Evolutionary conservation across 2,329 filamentous ascomycete genomes (phyloP), one percentile per base, ranked within the genome.

Genomic region (Curvularia eragrostidis): DNA sequence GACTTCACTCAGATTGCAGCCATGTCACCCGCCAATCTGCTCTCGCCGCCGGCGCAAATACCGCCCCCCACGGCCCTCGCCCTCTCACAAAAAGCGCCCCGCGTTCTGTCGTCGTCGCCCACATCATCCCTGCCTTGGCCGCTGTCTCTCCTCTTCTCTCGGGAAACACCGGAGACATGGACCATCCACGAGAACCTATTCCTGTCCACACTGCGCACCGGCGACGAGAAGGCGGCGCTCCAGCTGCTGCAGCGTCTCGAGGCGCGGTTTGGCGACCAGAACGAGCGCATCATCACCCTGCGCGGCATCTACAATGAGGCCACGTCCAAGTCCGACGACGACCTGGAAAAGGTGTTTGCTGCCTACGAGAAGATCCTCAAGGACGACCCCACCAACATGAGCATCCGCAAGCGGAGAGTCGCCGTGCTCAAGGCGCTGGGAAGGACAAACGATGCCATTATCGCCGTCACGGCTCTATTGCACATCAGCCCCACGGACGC

Each of bases 401-500:
- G 93, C 74, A 78, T 99, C 59, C 83, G 89, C 42, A 99, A 99
- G 80, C 85, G 95, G 61, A 87, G 91, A 44, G 86, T 94, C 58
- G 90, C 93, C 5, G 83, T 98, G 34, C 80, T 98, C 57, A 87
- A 88, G 66, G 90, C 89, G 26, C 83, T 96, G 76, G 88, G 87
- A 28, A 87, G 87, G 68, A 81, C 81, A 1, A 70, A 84, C 1
- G 92, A 97, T 62, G 91, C 95, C 1, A 90, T 93, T 43, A 80
- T 86, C 30, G 87, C 89, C 26, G 79, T 98, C 56, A 87, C 88
- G 61, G 84, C 88, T 55, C 83, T 98, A 26, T 81, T 99, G 46
- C 90, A 96, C 72, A 88, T 89, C 60, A 90, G 89, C 52, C 93
- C 95, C 1, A 97, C 91, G 1, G 95, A 99, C 79, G 88, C 89